Conservation (phyloP, 2,329 filamentous ascomycete genomes). For the Mariannaea elegans region DNA sequence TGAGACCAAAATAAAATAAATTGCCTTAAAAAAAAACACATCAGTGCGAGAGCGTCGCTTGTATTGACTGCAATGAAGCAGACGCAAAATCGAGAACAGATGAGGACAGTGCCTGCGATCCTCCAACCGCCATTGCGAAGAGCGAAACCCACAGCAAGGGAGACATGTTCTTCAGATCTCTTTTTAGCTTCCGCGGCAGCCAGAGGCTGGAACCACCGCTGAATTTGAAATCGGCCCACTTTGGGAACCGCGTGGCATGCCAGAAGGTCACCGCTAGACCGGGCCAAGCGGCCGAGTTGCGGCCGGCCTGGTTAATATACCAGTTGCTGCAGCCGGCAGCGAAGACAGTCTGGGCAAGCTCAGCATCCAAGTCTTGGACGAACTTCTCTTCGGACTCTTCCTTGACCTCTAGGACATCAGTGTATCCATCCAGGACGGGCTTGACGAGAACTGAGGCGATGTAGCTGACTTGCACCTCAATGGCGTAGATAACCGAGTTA, state of each 20-base stretch:
- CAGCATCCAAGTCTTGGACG: constrained; percentile 42
- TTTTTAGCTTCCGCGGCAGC: neutral
- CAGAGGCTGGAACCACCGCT: neutral
- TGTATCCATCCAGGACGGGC: constrained; percentile 14
- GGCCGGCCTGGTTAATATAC: constrained; percentile 50
- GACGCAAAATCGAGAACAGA: no score
- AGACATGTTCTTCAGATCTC: neutral
- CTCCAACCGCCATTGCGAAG: no score
- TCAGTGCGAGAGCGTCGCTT: no score
- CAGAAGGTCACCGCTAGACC: constrained; percentile 7
- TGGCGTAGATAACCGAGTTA: constrained; percentile 45
- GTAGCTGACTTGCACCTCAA: constrained; percentile 19
- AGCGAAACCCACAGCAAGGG: neutral
- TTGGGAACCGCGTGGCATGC: neutral
- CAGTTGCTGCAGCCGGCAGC: constrained; percentile 51
- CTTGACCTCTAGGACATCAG: constrained; percentile 29
- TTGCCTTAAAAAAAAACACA: no score
- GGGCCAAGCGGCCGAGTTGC: constrained; percentile 39
- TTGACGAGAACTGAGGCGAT: constrained; percentile 30
- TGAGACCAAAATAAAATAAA: no score
- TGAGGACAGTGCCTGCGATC: no score
- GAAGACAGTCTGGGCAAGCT: constrained; percentile 47
- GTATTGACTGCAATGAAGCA: no score
- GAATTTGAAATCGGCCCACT: neutral
- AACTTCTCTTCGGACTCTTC: constrained; percentile 43